Conservation (phyloP, 2,329 filamentous ascomycete genomes). For the Hypoxylon sp. region DNA sequence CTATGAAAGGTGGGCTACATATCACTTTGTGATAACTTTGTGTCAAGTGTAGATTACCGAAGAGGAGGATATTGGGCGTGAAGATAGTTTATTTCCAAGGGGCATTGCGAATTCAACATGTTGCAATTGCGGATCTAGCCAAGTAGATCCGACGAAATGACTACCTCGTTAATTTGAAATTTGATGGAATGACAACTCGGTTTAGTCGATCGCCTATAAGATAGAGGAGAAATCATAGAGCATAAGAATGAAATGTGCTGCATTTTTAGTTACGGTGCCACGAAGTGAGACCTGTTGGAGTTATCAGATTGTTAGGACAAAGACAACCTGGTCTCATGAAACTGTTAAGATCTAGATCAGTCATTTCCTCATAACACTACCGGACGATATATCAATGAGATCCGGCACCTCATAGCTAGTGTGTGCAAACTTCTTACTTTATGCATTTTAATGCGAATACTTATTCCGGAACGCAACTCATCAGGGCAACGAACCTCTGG, state of each 20-base stretch:
- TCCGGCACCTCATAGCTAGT: background rate
- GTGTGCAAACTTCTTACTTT: background rate
- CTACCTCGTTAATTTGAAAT: background rate
- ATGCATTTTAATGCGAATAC: background rate
- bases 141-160: background rate
- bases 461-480: background rate
- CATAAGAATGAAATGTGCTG: background rate
- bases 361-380: background rate
- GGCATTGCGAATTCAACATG: background rate
- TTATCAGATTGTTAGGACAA: constrained; percentile 11
- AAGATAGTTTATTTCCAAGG: background rate
- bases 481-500: background rate
- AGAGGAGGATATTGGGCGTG: background rate
- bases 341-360: background rate
- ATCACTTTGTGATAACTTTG: constrained; percentile 20
- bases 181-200: background rate
- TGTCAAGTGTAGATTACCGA: background rate
- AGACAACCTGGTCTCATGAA: constrained; percentile 1
- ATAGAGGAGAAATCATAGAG: background rate
- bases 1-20: constrained; percentile 28
- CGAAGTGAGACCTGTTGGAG: constrained; percentile 2
- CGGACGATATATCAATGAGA: background rate
- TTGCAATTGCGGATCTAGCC: background rate
- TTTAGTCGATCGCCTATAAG: background rate
- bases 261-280: background rate